phyloP scores from a whole-genome alignment of 768 basidiomycete genomes.

The Kwoniella newhampshirensis region DNA sequence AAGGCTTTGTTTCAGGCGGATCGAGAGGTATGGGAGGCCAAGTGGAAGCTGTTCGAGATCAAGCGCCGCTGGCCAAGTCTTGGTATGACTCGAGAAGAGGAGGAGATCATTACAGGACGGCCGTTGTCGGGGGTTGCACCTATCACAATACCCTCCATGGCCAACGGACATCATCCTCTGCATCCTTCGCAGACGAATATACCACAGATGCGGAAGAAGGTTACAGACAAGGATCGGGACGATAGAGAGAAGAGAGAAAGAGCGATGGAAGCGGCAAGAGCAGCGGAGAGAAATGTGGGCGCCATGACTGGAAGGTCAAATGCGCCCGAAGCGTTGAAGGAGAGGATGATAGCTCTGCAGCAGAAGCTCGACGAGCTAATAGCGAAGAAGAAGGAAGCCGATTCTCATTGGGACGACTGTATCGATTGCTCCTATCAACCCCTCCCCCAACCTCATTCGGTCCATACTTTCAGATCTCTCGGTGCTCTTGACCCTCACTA shows the following conservation, averaged over 20 bases:
- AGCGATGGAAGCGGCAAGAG: slow-evolving; percentile 23
- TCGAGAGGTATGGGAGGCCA: slow-evolving; percentile 72
- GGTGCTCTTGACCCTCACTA: slow-evolving; percentile 56
- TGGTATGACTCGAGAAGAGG: slow-evolving; percentile 54
- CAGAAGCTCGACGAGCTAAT: slow-evolving; percentile 66
- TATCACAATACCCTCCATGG: slow-evolving; percentile 56
- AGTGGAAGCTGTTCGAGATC: slow-evolving; percentile 71
- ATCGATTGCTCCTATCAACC: slow-evolving; percentile 76
- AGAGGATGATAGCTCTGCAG: slow-evolving; percentile 64
- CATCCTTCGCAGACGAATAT: slow-evolving; percentile 23
- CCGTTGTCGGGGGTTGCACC: slow-evolving; percentile 10
- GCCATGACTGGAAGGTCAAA: slow-evolving; percentile 48
- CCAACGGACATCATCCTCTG: slow-evolving; percentile 32
- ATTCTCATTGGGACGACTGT: slow-evolving; percentile 81
- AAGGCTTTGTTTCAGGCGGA: slow-evolving; percentile 63
- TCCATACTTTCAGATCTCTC: slow-evolving; percentile 43
- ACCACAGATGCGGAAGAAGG: slow-evolving; percentile 29
- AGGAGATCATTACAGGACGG: slow-evolving; percentile 51
- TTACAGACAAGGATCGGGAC: slow-evolving; percentile 36
- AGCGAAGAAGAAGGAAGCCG: slow-evolving; percentile 66
- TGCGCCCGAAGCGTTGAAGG: slow-evolving; percentile 55
- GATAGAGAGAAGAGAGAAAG: slow-evolving; percentile 47
- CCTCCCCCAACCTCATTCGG: slow-evolving; percentile 61
- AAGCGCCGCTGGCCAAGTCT: slow-evolving; percentile 64
- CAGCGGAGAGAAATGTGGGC: slow-evolving; percentile 22